Evolutionary conservation across 495 filamentous ascomycete genomes (phyloP).

Genomic region (Friedmanniomyces simplex): DNA sequence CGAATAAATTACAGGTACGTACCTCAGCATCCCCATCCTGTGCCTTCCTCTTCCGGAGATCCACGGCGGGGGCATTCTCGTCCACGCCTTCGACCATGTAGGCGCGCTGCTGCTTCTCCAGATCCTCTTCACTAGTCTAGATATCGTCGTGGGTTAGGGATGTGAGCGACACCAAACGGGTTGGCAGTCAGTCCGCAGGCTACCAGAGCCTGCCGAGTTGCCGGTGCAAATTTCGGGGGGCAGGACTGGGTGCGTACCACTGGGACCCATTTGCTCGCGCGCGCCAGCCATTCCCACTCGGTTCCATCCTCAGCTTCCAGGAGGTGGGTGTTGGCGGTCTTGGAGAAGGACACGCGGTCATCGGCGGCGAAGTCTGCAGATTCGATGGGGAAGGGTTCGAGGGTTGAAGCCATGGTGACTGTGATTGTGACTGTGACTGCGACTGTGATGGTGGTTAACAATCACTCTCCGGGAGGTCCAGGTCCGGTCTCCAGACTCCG

Average conservation of each 20-base stretch:
- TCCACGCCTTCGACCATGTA: constrained; percentile 63
- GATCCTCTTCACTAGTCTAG: constrained; percentile 66
- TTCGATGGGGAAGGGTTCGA: constrained; percentile 17
- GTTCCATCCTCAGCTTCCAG: constrained; percentile 75
- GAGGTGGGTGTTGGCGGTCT: constrained; percentile 66
- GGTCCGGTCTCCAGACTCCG: not conserved
- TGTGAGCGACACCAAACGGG: constrained; percentile 14
- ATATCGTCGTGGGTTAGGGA: not conserved
- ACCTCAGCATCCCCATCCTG: constrained; percentile 33
- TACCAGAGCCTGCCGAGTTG: not conserved
- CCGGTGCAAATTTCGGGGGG: not conserved
- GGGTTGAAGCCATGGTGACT: not conserved
- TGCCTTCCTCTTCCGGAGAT: constrained; percentile 61
- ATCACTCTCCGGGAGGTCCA: too few species aligned
- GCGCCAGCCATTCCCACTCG: constrained; percentile 72
- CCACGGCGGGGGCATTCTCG: constrained; percentile 45
- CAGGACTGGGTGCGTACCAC: constrained; percentile 19
- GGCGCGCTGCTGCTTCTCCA: constrained; percentile 64
- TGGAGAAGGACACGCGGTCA: constrained; percentile 76
- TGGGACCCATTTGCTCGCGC: constrained; percentile 57
- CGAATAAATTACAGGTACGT: not conserved
- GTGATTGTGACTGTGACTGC: not conserved
- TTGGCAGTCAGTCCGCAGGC: constrained; percentile 24
- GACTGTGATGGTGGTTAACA: too few species aligned
- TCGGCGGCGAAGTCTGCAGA: constrained; percentile 65